Evolutionary conservation across 140 eudicot species (phyloP).

Genomic region (Flaveria floridana): DNA sequence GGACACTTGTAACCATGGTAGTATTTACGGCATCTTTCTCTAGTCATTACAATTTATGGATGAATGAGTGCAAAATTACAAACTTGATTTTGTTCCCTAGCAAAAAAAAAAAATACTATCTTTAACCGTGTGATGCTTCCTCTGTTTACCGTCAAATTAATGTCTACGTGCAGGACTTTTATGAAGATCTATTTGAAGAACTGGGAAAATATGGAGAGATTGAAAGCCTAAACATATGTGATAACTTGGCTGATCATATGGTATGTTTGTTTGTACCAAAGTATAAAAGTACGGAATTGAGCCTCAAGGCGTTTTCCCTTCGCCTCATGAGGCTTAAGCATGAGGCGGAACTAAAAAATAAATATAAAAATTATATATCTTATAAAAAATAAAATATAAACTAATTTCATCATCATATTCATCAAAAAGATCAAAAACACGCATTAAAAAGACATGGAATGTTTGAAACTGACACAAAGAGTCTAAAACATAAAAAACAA

Average conservation of each 20-base stretch:
- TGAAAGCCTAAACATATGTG: slow-evolving; percentile 93
- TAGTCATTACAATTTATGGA: not conserved
- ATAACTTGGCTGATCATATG: slow-evolving; percentile 98
- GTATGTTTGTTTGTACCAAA: slow-evolving; percentile 31
- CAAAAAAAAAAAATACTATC: not conserved
- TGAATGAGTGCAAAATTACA: slow-evolving; percentile 3
- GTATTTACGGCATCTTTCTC: not conserved
- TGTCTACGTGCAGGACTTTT: slow-evolving; percentile 61
- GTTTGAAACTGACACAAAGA: too few species aligned
- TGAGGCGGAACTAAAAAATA: too few species aligned
- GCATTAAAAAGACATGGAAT: too few species aligned
- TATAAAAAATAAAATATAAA: too few species aligned
- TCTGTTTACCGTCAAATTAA: not conserved
- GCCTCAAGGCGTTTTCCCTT: too few species aligned
- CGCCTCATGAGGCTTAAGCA: too few species aligned
- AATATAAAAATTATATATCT: too few species aligned
- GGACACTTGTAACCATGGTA: not conserved
- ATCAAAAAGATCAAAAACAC: too few species aligned
- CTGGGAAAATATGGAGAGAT: slow-evolving; percentile 93
- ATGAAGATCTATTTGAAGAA: slow-evolving; percentile 91
- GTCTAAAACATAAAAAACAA: too few species aligned
- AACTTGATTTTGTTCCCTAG: slow-evolving; percentile 1
- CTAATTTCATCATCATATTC: too few species aligned
- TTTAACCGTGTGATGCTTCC: not conserved
- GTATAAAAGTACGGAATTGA: too few species aligned